A percentile compares a stretch with the other conserved stretches of the same genome.
Evolutionary conservation across 2,329 filamentous ascomycete species (phyloP).

Genomic region (Escovopsis weberi): DNA sequence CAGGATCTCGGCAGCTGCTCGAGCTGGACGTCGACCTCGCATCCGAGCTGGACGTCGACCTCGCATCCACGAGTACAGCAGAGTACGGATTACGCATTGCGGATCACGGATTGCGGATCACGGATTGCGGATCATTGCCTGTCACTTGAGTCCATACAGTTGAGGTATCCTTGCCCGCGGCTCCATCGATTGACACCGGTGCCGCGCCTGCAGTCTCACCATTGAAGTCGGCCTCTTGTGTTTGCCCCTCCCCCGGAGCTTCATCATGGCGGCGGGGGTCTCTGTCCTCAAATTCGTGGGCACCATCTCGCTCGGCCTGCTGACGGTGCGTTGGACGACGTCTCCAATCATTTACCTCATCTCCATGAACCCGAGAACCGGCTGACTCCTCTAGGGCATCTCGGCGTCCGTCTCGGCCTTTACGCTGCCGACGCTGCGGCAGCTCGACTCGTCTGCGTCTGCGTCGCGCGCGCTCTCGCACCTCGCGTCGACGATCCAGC

Average conservation of each 20-base stretch:
- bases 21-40: no score
- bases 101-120: neutral
- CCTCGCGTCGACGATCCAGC: constrained; percentile 47
- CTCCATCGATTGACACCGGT: no score
- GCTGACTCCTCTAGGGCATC: constrained; percentile 41
- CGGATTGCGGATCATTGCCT: no score
- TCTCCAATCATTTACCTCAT: no score
- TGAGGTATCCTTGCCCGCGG: neutral
- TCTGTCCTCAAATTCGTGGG: constrained; percentile 84
- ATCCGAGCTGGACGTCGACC: no score
- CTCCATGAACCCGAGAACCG: no score
- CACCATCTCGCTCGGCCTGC: constrained; percentile 71
- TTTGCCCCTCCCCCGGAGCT: constrained; percentile 1
- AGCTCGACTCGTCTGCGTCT: constrained; percentile 59
- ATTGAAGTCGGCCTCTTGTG: no score
- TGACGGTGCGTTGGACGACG: constrained; percentile 51
- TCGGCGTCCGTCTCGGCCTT: constrained; percentile 72
- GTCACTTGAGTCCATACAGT: no score
- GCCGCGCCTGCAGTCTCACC: no score
- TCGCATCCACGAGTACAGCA: no score
- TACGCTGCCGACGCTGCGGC: constrained; percentile 65
- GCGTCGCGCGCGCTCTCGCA: constrained; percentile 58
- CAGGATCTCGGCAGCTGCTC: no score
- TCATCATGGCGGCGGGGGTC: constrained; percentile 51
- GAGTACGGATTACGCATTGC: no score